phyloP scores from a whole-genome alignment of 768 basidiomycete genomes.

The Lactarius deliciosus region DNA sequence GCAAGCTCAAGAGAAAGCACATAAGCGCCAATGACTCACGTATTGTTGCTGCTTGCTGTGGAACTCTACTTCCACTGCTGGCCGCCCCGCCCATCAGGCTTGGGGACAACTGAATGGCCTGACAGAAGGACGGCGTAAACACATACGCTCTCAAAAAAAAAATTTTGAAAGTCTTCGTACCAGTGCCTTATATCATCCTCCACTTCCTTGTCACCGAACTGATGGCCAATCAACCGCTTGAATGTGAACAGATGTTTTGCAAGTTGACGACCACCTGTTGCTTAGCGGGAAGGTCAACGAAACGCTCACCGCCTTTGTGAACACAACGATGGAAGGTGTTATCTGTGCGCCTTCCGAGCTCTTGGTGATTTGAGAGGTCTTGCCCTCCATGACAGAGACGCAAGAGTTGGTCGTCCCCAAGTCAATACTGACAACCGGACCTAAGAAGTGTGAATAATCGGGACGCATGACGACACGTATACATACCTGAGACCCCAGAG shows the following conservation, averaged over 20 bases:
- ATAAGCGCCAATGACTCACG: slow-evolving; percentile 45
- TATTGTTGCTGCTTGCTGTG: slow-evolving; percentile 79
- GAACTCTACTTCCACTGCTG: slow-evolving; percentile 82
- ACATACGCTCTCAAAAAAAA: no score
- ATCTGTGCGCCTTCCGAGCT: slow-evolving; percentile 97
- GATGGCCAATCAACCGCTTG: slow-evolving; percentile 92
- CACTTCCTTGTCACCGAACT: slow-evolving; percentile 91
- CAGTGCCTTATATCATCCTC: slow-evolving; percentile 87
- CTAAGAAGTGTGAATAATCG: slow-evolving; percentile 37
- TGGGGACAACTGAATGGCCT: slow-evolving; percentile 84
- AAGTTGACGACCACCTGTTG: slow-evolving; percentile 97
- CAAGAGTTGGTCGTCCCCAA: slow-evolving; percentile 92
- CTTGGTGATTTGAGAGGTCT: slow-evolving; percentile 92
- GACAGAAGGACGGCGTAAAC: background rate
- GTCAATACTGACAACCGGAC: slow-evolving; percentile 95
- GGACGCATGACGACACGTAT: background rate
- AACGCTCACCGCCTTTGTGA: slow-evolving; percentile 96
- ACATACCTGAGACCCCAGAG: slow-evolving; percentile 84
- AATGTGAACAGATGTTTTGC: slow-evolving; percentile 91
- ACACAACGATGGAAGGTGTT: slow-evolving; percentile 97
- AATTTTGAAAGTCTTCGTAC: no score
- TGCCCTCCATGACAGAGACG: slow-evolving; percentile 93
- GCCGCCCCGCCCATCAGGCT: slow-evolving; percentile 70
- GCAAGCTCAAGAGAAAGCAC: slow-evolving; percentile 1
- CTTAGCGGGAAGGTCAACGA: slow-evolving; percentile 95